phyloP scores from a whole-genome alignment of 83 land plant species.

The Picea mariana region DNA sequence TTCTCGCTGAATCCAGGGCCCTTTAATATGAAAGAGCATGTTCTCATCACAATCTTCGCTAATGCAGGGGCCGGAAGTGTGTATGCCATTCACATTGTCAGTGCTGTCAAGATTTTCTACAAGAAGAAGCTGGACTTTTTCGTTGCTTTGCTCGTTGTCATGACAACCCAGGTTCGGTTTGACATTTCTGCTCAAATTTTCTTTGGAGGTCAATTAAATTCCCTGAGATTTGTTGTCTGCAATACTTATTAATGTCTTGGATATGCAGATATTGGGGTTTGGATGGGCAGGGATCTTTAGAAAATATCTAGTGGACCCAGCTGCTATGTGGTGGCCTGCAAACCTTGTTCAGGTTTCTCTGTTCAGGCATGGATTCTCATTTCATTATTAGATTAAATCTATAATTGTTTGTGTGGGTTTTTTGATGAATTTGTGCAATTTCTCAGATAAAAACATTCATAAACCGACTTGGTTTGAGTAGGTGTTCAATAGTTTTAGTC shows the following conservation, averaged over 20 bases:
- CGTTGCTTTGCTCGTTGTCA: constrained; percentile 55
- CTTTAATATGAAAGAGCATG: constrained; percentile 86
- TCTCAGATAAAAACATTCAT: too few relatives aligned
- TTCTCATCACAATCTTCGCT: constrained; percentile 89
- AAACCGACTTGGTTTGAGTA: neutral
- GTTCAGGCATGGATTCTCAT: constrained; percentile 3
- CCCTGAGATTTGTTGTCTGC: neutral
- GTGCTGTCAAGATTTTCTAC: constrained; percentile 67
- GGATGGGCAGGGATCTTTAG: constrained; percentile 67
- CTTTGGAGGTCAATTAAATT: neutral
- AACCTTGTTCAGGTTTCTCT: too few relatives aligned
- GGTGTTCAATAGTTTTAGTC: neutral
- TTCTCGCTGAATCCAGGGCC: too few relatives aligned
- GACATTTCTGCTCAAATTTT: neutral
- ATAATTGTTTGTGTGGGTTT: too few relatives aligned
- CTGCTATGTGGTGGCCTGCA: too few relatives aligned
- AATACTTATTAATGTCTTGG: neutral
- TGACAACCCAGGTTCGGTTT: constrained; percentile 71
- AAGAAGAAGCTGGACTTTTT: constrained; percentile 45
- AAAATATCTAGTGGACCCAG: constrained; percentile 68
- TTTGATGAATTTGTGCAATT: too few relatives aligned
- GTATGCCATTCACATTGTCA: constrained; percentile 79
- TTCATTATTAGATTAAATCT: too few relatives aligned
- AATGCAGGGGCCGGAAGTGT: constrained; percentile 76
- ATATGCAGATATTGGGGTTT: constrained; percentile 49